Conservation (phyloP, 1,284 basidiomycete species). For the Rhodotorula glutinis region DNA sequence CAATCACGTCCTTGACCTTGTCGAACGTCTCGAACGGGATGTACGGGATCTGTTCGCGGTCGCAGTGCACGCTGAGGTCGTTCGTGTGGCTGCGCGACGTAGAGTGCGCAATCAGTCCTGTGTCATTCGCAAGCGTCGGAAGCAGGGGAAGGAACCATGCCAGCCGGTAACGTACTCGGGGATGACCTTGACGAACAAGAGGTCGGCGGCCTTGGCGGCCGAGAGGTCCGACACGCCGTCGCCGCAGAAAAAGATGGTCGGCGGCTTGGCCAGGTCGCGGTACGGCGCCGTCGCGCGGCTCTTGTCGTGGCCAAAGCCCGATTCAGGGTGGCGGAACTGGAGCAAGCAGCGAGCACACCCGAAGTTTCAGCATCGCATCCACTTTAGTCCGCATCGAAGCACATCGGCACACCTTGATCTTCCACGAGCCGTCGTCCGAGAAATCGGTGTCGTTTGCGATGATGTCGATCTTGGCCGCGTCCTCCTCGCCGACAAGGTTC, state of each 20-base stretch:
- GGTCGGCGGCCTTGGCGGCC: constrained; percentile 81
- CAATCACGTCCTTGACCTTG: constrained; percentile 52
- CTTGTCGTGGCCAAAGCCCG: constrained; percentile 88
- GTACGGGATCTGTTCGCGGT: constrained; percentile 48
- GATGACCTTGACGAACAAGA: constrained; percentile 83
- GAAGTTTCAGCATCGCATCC: background rate
- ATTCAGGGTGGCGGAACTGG: constrained; percentile 11
- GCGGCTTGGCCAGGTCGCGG: constrained; percentile 63
- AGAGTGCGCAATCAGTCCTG: background rate
- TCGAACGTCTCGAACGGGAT: constrained; percentile 48
- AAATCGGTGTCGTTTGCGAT: constrained; percentile 80
- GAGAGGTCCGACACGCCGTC: constrained; percentile 89
- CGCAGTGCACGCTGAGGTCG: constrained; percentile 76
- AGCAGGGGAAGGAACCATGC: background rate
- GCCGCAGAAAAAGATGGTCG: constrained; percentile 88
- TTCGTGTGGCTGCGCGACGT: constrained; percentile 58
- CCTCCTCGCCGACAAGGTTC: constrained; percentile 47
- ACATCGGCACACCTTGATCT: constrained; percentile 60
- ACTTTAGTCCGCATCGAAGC: too few relatives aligned
- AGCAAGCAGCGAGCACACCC: background rate
- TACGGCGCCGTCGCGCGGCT: constrained; percentile 86
- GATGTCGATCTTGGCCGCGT: constrained; percentile 73
- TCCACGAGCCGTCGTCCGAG: constrained; percentile 67
- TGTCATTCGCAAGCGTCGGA: background rate
- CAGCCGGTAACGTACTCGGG: constrained; percentile 57